These are phyloP conservation scores for Arbutus unedo DNA, from an alignment of 148 eudicot genomes.

Conservation along the genomic window DNA sequence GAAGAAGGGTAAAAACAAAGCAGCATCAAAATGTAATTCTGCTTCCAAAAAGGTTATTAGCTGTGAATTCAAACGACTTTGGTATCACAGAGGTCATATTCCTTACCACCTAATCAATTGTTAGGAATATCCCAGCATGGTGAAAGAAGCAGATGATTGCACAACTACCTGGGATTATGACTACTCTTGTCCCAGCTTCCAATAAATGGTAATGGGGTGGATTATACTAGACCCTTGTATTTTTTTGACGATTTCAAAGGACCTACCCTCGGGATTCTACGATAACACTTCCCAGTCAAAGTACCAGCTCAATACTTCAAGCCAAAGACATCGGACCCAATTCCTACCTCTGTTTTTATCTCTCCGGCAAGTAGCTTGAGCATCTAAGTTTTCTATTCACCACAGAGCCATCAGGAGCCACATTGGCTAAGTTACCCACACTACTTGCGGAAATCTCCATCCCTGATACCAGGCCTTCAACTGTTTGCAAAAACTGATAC, in stretches of 20 bases:
- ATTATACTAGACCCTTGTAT: not conserved
- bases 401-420: not conserved
- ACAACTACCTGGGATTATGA: not conserved
- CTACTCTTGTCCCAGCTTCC: not conserved
- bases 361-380: not conserved
- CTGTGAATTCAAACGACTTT: too few species aligned
- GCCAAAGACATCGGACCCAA: not conserved
- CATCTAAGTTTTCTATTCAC: not conserved
- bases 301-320: not conserved
- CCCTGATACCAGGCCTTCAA: too few species aligned
- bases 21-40: not conserved
- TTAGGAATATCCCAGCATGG: not conserved
- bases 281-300: conserved; percentile 3
- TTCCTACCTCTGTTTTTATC: not conserved
- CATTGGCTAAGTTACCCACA: not conserved
- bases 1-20: not conserved
- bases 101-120: too few species aligned
- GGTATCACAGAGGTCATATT: too few species aligned
- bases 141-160: not conserved
- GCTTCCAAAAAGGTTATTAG: not conserved
- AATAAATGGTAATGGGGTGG: not conserved
- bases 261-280: not conserved
- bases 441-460: not conserved
- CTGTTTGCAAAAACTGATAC: not conserved
- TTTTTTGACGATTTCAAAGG: not conserved